Percentiles rank a stretch among this genome's conserved stretches.
Conservation (phyloP, 345 rosid species). For the Turritis glabra region DNA sequence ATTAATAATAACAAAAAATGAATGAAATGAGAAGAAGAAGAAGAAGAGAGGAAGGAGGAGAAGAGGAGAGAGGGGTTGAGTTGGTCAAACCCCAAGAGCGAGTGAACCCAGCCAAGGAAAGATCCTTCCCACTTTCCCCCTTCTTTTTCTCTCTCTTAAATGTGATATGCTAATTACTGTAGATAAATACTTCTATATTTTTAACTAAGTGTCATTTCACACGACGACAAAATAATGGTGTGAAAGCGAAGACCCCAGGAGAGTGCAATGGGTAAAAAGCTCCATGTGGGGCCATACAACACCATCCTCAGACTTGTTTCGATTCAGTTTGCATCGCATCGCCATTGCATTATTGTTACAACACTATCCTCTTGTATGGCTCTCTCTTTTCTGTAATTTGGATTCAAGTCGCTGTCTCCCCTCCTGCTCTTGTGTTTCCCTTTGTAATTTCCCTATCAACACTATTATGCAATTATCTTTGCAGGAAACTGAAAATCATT, state of each 20-base stretch:
- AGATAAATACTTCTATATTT: no score
- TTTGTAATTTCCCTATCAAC: not conserved
- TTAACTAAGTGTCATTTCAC: no score
- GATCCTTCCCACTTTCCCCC: conserved; percentile 29
- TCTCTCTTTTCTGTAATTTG: no score
- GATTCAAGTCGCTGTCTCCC: no score
- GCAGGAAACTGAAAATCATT: no score
- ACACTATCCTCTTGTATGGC: no score
- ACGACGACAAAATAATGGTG: not conserved
- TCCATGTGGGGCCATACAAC: not conserved
- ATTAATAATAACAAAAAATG: conserved; percentile 23
- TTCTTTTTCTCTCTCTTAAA: not conserved
- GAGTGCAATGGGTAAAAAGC: no score
- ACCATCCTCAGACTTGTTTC: not conserved
- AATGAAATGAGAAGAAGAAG: conserved; percentile 1
- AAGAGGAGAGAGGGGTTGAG: conserved; percentile 18
- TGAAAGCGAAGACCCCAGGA: not conserved
- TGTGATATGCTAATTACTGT: no score
- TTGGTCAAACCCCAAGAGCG: conserved; percentile 42
- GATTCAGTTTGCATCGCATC: no score
- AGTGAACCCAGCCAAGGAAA: conserved; percentile 16
- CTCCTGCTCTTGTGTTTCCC: not conserved
- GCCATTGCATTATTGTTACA: no score
- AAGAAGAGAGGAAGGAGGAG: conserved; percentile 46
- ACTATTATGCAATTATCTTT: no score